Percentiles rank a stretch among this genome's conserved stretches.
Evolutionary conservation across 345 rosid genomes (phyloP).

Genomic region (Diplotaxis tenuifolia): DNA sequence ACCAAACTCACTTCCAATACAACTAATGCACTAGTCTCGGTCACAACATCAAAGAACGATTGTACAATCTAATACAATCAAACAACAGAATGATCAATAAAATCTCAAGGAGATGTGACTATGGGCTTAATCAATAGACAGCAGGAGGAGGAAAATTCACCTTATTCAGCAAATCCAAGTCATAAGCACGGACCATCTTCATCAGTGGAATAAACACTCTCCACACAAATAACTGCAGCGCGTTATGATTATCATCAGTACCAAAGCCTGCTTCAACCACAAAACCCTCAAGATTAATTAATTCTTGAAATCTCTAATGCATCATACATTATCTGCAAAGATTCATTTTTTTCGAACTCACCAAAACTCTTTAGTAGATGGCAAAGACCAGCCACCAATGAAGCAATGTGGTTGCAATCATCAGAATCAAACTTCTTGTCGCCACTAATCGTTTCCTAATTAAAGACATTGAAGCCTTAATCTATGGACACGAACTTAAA

Average conservation of each 20-base stretch:
- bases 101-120: constrained; percentile 3
- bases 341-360: constrained; percentile 33
- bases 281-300: neutral
- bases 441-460: constrained; percentile 44
- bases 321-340: no score
- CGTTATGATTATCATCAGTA: constrained; percentile 44
- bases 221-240: constrained; percentile 59
- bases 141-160: constrained; percentile 35
- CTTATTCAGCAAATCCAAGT: constrained; percentile 68
- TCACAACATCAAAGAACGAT: constrained; percentile 62
- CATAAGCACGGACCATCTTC: constrained; percentile 59
- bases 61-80: constrained; percentile 55
- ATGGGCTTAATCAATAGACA: neutral
- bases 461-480: constrained; percentile 3
- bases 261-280: constrained; percentile 32
- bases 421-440: constrained; percentile 46
- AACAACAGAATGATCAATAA: constrained; percentile 24
- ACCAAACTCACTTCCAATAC: constrained; percentile 61
- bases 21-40: constrained; percentile 53
- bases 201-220: constrained; percentile 64
- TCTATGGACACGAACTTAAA: neutral
- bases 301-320: neutral
- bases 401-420: constrained; percentile 39
- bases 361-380: constrained; percentile 65
- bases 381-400: constrained; percentile 71